phyloP scores from a whole-genome alignment of 371 early-diverging fungal genomes.

The Parasitella parasitica region DNA sequence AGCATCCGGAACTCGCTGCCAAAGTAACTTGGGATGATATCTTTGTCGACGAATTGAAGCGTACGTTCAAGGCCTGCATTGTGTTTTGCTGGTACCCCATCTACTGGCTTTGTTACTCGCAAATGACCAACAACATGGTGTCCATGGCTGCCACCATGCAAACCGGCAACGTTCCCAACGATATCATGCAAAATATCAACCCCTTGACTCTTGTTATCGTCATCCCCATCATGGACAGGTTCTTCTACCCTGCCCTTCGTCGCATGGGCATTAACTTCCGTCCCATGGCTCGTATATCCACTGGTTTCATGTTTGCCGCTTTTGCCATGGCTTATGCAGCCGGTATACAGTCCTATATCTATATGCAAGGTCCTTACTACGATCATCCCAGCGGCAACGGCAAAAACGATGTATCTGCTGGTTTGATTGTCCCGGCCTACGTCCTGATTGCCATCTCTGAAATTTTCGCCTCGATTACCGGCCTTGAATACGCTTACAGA shows the following conservation, averaged over 20 bases:
- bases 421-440: constrained; percentile 71
- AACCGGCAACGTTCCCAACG: constrained; percentile 62
- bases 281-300: constrained; percentile 70
- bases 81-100: constrained; percentile 75
- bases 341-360: constrained; percentile 70
- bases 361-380: constrained; percentile 33
- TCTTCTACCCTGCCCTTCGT: constrained; percentile 72
- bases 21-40: constrained; percentile 65
- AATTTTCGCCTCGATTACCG: constrained; percentile 76
- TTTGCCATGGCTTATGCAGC: constrained; percentile 72
- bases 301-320: constrained; percentile 68
- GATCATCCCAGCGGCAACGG: constrained; percentile 35
- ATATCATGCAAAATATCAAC: constrained; percentile 66
- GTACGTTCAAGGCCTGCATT: constrained; percentile 65
- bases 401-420: constrained; percentile 58
- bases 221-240: constrained; percentile 71
- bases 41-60: constrained; percentile 71
- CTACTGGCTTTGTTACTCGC: constrained; percentile 79
- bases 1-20: constrained; percentile 34
- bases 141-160: constrained; percentile 73
- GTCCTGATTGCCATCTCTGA: constrained; percentile 67
- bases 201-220: constrained; percentile 66
- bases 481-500: constrained; percentile 79
- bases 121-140: constrained; percentile 77
- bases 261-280: constrained; percentile 65